A percentile compares a stretch with the other conserved stretches of the same genome.
Evolutionary conservation across 257 asterid species (phyloP).

Genomic region (Nemophila menziesii): DNA sequence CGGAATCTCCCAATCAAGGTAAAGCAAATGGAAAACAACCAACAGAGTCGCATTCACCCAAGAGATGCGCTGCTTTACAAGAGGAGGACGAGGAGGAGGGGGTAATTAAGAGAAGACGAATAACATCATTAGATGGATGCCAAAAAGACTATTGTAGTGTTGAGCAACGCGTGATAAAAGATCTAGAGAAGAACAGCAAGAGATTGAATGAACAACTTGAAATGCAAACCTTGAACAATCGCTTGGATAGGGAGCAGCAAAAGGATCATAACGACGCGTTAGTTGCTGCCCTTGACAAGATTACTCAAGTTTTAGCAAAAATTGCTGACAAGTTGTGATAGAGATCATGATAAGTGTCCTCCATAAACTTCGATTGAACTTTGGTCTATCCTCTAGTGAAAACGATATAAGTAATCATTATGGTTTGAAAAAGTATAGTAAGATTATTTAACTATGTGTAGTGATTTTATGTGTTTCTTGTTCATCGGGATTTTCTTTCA

Average conservation of each 20-base stretch:
- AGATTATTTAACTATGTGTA: too few relatives aligned
- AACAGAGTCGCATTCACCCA: conserved; percentile 20
- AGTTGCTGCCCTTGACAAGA: conserved; percentile 39
- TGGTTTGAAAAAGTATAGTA: too few relatives aligned
- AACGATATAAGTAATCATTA: too few relatives aligned
- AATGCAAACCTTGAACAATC: conserved; percentile 27
- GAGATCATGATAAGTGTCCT: too few relatives aligned
- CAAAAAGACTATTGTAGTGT: conserved; percentile 13
- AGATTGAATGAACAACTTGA: conserved; percentile 38
- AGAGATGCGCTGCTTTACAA: conserved; percentile 20
- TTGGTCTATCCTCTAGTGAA: too few relatives aligned
- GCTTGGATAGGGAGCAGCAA: conserved; percentile 32
- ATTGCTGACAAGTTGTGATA: conserved; percentile 42
- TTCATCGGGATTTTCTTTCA: too few relatives aligned
- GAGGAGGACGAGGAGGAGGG: too few relatives aligned
- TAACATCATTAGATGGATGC: conserved; percentile 22
- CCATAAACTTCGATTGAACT: too few relatives aligned
- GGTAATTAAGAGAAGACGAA: conserved; percentile 35
- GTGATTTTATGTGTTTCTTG: too few relatives aligned
- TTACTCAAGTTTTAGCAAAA: conserved; percentile 35
- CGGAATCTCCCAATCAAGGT: conserved; percentile 9
- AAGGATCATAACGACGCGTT: conserved; percentile 36
- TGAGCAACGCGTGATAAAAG: conserved; percentile 24
- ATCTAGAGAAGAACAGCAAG: conserved; percentile 29
- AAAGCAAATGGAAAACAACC: conserved; percentile 25